Evolutionary conservation across 2,329 filamentous ascomycete species (phyloP).

Genomic region (Alternaria brassicicola): DNA sequence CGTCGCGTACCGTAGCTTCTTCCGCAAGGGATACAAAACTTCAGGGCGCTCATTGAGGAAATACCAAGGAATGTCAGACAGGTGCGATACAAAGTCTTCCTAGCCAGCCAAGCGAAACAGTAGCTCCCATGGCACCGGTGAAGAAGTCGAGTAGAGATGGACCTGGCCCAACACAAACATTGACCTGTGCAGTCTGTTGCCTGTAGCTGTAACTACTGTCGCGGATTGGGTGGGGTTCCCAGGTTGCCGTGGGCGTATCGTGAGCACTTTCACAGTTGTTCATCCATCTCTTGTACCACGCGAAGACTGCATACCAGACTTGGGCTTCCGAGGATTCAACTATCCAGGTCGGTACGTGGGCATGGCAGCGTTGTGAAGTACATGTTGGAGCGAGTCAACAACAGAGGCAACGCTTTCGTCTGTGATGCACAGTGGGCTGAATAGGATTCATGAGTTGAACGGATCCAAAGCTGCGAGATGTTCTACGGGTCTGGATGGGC

Average conservation of each 20-base stretch:
- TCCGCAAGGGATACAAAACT: not conserved
- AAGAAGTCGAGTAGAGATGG: not conserved
- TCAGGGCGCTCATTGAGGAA: not conserved
- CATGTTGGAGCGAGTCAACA: not conserved
- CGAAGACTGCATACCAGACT: not conserved
- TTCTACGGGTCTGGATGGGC: not conserved
- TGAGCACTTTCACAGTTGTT: not conserved
- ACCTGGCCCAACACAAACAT: not conserved
- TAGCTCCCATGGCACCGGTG: not conserved
- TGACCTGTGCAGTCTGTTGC: not conserved
- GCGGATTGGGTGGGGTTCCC: too few species aligned
- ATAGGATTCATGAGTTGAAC: not conserved
- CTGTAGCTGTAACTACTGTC: not conserved
- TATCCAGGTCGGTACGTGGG: not conserved
- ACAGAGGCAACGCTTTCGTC: not conserved
- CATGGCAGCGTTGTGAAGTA: not conserved
- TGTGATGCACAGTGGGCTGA: not conserved
- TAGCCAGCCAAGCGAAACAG: not conserved
- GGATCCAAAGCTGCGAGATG: not conserved
- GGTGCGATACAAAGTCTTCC: not conserved
- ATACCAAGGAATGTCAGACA: not conserved
- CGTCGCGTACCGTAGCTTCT: slow-evolving; percentile 4
- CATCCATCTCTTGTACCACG: not conserved
- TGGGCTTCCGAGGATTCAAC: not conserved
- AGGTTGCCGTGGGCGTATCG: not conserved